Base-by-base conservation (phyloP, 176 grass and related monocot species). In the Phragmites australis region DNA sequence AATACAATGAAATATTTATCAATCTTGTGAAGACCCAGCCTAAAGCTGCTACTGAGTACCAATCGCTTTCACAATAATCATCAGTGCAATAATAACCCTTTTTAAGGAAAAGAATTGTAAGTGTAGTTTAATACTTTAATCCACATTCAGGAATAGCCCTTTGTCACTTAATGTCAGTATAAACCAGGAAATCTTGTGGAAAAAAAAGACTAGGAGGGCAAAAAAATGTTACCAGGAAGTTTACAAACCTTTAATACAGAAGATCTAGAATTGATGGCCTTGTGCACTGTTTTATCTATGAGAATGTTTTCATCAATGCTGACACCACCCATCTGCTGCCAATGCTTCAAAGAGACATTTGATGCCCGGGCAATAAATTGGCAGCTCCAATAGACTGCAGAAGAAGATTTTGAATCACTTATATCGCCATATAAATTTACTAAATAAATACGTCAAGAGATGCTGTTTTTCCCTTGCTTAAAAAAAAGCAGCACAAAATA, bases 201-300 rank as follows among this genome's bases (percentile, higher is more conserved):
- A 65, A 18, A 43, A 7, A 78, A 61, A 21, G 22, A n/a, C 22
- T 74, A 26, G 1, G 16, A 5, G 19, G 49, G 21, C 15, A 27
- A 75, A 0, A 45, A 68, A 81, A 50, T 1, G 6, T 58, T 18
- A 32, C 34, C 13, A 52, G 25, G 17, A 52, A 77, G 8, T 82
- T 78, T 16, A 72, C 29, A 55, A 76, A 97, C 95, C 96, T 99
- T 99, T 29, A 99, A 70, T 4, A 99, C 96, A 51, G 90, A 30
- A n/a, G 96, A 95, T 64, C 84, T 89, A 82, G 88, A 91, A 82
- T 99, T 76, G 4, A 99, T 95, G 53, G 72, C 83, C 82, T 87
- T 93, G 81, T 99, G 96, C 79, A 95, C 94, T 43, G 90, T 91
- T 80, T 99, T 95, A 81, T 99, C 96, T 53, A 99, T 93, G 49